Percentiles rank a stretch among this genome's conserved stretches.
phyloP scores from a whole-genome alignment of 768 basidiomycete genomes.

The Kockovaella imperatae region DNA sequence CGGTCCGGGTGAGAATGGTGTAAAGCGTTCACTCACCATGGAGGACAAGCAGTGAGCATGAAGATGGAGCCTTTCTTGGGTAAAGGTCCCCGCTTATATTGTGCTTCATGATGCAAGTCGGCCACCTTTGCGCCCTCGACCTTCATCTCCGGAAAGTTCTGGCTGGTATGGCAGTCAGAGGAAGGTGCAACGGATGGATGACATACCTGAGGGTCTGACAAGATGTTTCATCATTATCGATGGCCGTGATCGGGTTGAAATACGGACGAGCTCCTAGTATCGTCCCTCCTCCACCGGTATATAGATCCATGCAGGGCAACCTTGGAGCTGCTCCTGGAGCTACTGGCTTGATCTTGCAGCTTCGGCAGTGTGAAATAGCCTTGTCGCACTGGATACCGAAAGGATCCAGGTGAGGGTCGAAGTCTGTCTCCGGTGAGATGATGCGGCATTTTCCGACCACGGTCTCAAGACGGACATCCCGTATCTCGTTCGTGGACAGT shows the following conservation, averaged over 20 bases:
- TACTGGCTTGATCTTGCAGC: no score
- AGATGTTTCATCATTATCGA: slow-evolving; percentile 10
- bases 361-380: no score
- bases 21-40: slow-evolving; percentile 13
- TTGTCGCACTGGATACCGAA: no score
- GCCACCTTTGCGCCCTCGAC: not conserved
- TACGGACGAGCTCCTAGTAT: slow-evolving; percentile 8
- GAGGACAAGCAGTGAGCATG: slow-evolving; percentile 16
- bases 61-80: slow-evolving; percentile 2
- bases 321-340: not conserved
- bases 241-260: slow-evolving; percentile 9
- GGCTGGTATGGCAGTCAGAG: not conserved
- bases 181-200: not conserved
- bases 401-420: no score
- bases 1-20: not conserved
- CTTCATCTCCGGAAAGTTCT: not conserved
- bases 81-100: not conserved
- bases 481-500: no score
- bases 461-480: no score
- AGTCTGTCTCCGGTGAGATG: no score
- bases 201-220: slow-evolving; percentile 14
- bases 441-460: no score
- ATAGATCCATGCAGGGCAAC: slow-evolving; percentile 17
- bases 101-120: not conserved
- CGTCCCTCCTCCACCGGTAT: slow-evolving; percentile 25